Evolutionary conservation across 1,284 basidiomycete genomes (phyloP), one percentile per base, ranked within the genome.

Genomic region (Ganoderma lucidum): DNA sequence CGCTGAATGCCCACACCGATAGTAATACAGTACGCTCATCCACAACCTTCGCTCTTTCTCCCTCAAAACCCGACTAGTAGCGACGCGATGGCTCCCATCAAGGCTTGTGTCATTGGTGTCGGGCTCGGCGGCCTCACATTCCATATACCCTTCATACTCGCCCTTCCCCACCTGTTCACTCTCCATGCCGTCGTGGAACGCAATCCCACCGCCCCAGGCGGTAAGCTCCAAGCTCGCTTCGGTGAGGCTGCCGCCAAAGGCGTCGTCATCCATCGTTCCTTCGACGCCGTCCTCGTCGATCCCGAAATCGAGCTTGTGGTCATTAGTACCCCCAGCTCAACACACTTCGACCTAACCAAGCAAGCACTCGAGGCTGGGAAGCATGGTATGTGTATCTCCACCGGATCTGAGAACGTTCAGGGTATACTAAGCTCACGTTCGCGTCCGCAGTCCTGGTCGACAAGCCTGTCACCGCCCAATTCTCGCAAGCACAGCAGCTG

Each of bases 401-500:
- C 10, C 45, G 2, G 37, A 19, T 44, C 28, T 0, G 2, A 12
- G 10, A n/a, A 23, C 58, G 44, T 55, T 30, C 37, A 3, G 19
- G 44, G 30, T 28, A 65, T 3, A 66, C n/a, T 28, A 65, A 3
- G 66, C n/a, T 55, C 15, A n/a, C 58, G 48, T 14, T 17, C 53
- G 48, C 23, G 28, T 39, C 35, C 62, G 28, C 69, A 92, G 90
- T 90, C 30, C 88, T 96, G 61, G 88, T 95, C 56, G 95, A 96
- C 79, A 96, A 96, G 79, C 95, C 95, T 1, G 85, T 96, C 28
- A 91, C 92, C 1, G 85, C 92, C 0, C 92, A 90, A 0, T 83
- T 83, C 5, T 80, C 81, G 23, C 86, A 96, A 78, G 93, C 93
- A 1, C 82, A 82, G 70, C 90, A 93, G 72, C 87, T 96, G 41